Evolutionary conservation across 495 filamentous ascomycete genomes (phyloP), one percentile per base, ranked within the genome.

Genomic region (Articulospora tetracladia): DNA sequence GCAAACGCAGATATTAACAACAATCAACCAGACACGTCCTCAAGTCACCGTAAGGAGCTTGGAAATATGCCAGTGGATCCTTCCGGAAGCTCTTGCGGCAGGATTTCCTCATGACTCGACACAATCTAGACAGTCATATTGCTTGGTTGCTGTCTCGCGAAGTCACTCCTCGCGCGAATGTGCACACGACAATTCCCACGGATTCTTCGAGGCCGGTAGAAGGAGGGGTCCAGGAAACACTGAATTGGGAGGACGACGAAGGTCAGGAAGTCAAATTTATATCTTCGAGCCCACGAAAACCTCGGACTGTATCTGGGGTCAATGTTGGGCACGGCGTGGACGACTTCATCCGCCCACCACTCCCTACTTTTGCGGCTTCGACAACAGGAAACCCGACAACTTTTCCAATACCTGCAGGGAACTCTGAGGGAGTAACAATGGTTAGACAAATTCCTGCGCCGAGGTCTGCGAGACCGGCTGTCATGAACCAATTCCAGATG

Each of bases 91-190:
- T 20, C 34, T 53, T 50, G 48, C 47, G 56, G 44, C 48, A 59
- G n/a, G 41, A 47, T 41, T 41, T 27, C 63, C 67, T 75, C 68
- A 89, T 89, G 86, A 87, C 86, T 76, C 76, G 74, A 70, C 81
- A 87, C 71, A 87, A 87, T 71, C 73, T 87, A 54, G 69, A 66
- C 61, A 75, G 74, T 65, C 82, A 87, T 58, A 73, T 86, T 64
- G 75, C 76, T 61, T 87, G 84, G 84, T 77, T 87, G 66, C 68
- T 85, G 62, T 69, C 70, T 53, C 73, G 76, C 67, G 73, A 73
- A 65, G 69, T 73, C 15, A 57, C 63, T 62, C 60, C 69, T 26
- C 65, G 58, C 36, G 57, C 41, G 30, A 52, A 47, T 30, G 63
- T 59, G 54, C 41, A 48, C 55, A 25, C 49, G 17, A 46, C 27